Conservation (phyloP, 1,284 basidiomycete genomes). For the Leccinum proliferum region DNA sequence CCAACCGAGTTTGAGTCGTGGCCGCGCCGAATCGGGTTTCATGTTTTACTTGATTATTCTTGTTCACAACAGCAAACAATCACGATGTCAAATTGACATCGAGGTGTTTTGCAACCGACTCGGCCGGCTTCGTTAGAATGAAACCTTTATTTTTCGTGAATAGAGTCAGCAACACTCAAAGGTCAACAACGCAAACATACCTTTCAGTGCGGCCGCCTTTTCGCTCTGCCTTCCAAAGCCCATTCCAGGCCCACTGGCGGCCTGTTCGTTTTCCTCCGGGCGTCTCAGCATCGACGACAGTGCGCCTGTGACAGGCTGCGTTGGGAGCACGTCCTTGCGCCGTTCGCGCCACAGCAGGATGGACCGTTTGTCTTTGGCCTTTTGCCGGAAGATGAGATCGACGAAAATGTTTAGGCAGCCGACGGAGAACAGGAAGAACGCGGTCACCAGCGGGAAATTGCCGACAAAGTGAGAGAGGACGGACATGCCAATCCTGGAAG, state of each 20-base stretch:
- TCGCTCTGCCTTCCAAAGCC: conserved; percentile 78
- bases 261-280: conserved; percentile 5
- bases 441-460: conserved; percentile 76
- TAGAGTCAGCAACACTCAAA: too few relatives aligned
- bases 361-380: conserved; percentile 56
- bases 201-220: conserved; percentile 33
- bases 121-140: too few relatives aligned
- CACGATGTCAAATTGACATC: too few relatives aligned
- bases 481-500: conserved; percentile 61
- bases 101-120: too few relatives aligned
- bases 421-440: conserved; percentile 82
- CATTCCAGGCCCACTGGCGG: conserved; percentile 42
- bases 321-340: conserved; percentile 54
- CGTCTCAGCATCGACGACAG: conserved; percentile 10
- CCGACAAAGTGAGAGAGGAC: conserved; percentile 79
- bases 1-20: too few relatives aligned
- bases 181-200: too few relatives aligned
- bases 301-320: conserved; percentile 22
- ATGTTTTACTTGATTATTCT: too few relatives aligned
- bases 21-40: too few relatives aligned
- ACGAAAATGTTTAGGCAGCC: conserved; percentile 80
- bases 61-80: too few relatives aligned
- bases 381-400: conserved; percentile 68
- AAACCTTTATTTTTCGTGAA: too few relatives aligned
- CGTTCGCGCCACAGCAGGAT: conserved; percentile 63